Evolutionary conservation across 805 yeast genomes (phyloP), one percentile per base, ranked within the genome.

Genomic region (Yarrowia bubula): DNA sequence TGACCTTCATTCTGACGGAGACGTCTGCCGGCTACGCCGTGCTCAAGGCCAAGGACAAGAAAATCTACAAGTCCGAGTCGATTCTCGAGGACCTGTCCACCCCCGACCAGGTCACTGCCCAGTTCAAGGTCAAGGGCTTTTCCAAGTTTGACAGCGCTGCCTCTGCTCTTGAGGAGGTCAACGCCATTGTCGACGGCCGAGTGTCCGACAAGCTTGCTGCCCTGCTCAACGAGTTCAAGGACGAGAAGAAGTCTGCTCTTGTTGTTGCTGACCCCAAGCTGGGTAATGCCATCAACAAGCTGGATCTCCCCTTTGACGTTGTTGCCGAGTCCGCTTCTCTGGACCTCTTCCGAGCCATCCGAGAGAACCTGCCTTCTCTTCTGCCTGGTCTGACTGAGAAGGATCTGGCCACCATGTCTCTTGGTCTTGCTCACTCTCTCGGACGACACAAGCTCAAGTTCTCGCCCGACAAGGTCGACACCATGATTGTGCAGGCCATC

Each of bases 11-110:
- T 75, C 86, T 93, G 77, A 89, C 98, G 68, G 99, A 95, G 83
- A 95, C 99, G 70, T 90, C 99, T 69, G 99, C 99, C 63, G 99
- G 99, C 75, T 95, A 95, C 78, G 99, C 99, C 75, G 84, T 95
- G 75, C 85, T 95, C 76, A 95, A 95, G 82, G 97, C 98, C 66
- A 88, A 97, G 69, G 98, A 95, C 83, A 95, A 95, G 83, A 93
- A 93, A 83, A 88, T 95, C 73, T 88, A 93, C 84, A 93, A 92
- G 81, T 86, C 95, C 31, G 77, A 88, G 65, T 76, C 86, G 66
- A 80, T 92, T 71, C 78, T 89, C 70, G 83, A 87, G 69, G 97
- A 92, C 76, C 83, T 92, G 73, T 83, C 89, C 78, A 78, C 90
- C 60, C 86, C 96, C 57, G 96, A 88, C 69, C 89, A 90, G 77